These are phyloP conservation scores for Lecanicillium sp. DNA, from an alignment of 2,329 filamentous ascomycete species.

Conservation along the genomic window DNA sequence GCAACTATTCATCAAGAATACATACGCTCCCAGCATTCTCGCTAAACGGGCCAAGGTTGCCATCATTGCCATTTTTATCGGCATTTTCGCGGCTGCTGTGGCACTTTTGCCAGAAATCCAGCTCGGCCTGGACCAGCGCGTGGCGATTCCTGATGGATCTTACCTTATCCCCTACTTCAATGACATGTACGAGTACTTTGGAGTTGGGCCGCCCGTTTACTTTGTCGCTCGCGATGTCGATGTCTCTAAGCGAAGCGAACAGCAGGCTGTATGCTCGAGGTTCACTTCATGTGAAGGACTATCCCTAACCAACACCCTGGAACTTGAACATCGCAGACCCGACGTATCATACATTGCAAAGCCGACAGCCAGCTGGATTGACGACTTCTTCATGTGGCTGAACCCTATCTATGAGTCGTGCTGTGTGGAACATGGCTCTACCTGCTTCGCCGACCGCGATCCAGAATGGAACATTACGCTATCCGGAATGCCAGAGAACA, in stretches of 20 bases:
- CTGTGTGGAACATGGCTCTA: slow-evolving; percentile 62
- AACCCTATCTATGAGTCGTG: slow-evolving; percentile 69
- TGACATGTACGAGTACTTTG: slow-evolving; percentile 88
- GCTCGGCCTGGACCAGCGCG: slow-evolving; percentile 87
- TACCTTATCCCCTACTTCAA: slow-evolving; percentile 97
- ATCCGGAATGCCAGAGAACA: slow-evolving; percentile 81
- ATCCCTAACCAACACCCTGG: slow-evolving; percentile 82
- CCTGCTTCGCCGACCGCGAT: slow-evolving; percentile 71
- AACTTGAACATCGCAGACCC: slow-evolving; percentile 86
- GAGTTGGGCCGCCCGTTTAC: slow-evolving; percentile 87
- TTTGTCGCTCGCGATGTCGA: slow-evolving; percentile 85
- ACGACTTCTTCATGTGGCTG: slow-evolving; percentile 96
- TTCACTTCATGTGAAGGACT: slow-evolving; percentile 82
- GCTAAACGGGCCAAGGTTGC: slow-evolving; percentile 70
- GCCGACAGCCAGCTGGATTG: slow-evolving; percentile 89
- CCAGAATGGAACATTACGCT: slow-evolving; percentile 88
- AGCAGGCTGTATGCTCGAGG: slow-evolving; percentile 81
- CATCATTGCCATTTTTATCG: slow-evolving; percentile 76
- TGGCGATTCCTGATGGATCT: slow-evolving; percentile 87
- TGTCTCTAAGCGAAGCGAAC: slow-evolving; percentile 63
- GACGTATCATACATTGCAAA: slow-evolving; percentile 83
- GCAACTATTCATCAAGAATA: slow-evolving; percentile 82
- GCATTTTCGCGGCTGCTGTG: slow-evolving; percentile 76
- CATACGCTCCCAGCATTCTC: slow-evolving; percentile 76
- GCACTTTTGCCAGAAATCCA: slow-evolving; percentile 78